Conservation (phyloP, 345 rosid species). For the Populus davidiana region DNA sequence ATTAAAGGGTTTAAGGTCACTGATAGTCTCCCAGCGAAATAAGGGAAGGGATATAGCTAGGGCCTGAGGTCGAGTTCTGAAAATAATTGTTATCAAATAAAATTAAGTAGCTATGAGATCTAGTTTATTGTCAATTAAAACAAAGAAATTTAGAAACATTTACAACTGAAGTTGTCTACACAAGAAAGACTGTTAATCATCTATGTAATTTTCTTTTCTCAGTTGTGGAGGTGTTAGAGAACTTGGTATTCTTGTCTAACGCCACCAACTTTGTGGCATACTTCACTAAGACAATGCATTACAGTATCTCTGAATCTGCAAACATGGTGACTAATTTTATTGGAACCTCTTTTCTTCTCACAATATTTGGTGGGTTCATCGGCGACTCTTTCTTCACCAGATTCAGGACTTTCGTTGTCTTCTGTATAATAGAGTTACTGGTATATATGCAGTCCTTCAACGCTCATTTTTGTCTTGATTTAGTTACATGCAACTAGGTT, state of each 20-base stretch:
- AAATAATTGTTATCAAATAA: no score
- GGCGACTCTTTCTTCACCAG: constrained; percentile 54
- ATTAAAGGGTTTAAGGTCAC: no score
- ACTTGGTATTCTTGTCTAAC: constrained; percentile 52
- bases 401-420: constrained; percentile 43
- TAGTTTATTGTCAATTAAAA: neutral
- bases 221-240: constrained; percentile 67
- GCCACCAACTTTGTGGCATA: constrained; percentile 51
- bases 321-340: constrained; percentile 64
- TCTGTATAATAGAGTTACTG: constrained; percentile 39
- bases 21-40: no score
- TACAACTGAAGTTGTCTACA: neutral
- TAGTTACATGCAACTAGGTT: no score
- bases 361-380: constrained; percentile 58
- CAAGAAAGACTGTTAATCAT: neutral
- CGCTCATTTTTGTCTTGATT: neutral
- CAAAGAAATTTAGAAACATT: neutral
- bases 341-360: constrained; percentile 62
- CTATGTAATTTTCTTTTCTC: neutral
- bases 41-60: no score
- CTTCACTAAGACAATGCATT: constrained; percentile 48
- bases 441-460: constrained; percentile 15
- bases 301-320: constrained; percentile 46
- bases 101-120: no score
- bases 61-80: no score